Base-by-base conservation (phyloP, 2,329 filamentous ascomycete genomes). In the Fusarium sambucinum region DNA sequence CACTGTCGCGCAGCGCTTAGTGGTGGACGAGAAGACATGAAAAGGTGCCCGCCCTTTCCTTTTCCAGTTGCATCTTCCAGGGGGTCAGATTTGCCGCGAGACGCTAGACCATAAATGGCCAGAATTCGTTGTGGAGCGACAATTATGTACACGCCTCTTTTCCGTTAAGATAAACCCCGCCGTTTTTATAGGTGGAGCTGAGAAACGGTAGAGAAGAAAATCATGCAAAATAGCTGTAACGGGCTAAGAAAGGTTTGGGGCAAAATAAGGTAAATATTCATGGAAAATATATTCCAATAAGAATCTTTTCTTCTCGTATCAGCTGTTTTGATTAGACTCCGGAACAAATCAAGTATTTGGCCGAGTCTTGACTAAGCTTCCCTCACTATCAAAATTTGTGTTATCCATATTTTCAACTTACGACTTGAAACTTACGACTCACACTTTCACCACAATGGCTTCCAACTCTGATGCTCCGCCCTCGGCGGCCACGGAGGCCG, bases 401-500 rank as follows among this genome's bases (percentile, higher is more conserved):
- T 42, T 47, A 40, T 54, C 32, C 29, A 66, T 41, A 53, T 51
- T 58, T 51, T 42, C 44, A 58, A 25, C 48, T 46, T 53, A 29
- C 56, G 33, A 32, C 33, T 60, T 29, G 51, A 25, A 59, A 35
- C 50, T 53, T 48, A 51, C 55, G 46, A 58, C 53, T 30, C 29
- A 52, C 48, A 32, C 40, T 41, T 32, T 33, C n/a, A 37, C 19
- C 23, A 37, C 45, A 54, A 81, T 81, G 79, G 70, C 75, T 37
- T 73, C 73, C 40, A 58, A 65, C 23, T 42, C 38, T 30, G 80
- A 83, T 72, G 77, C 77, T 27, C 85, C 86, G n/a, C 90, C 90
- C 8, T 77, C 84, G 13, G 85, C 84, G 66, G 90, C 89, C 58
- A 92, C 90, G 47, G 89, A 92, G 77, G 95, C 95, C 30, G 95